These are phyloP conservation scores for Penicillium malachiteum DNA, from an alignment of 495 filamentous ascomycete species.

Conservation along the genomic window DNA sequence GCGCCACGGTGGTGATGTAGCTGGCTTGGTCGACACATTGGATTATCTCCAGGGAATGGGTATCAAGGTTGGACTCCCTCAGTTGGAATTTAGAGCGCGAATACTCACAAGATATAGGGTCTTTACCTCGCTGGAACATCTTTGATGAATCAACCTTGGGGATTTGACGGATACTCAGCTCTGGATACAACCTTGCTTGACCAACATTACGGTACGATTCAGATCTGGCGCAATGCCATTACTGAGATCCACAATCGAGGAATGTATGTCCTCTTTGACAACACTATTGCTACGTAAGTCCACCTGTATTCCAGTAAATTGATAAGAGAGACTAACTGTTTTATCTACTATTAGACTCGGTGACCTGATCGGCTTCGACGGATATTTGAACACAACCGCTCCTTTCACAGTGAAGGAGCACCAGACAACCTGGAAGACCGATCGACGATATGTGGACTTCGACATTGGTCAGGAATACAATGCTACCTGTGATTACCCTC, in stretches of 20 bases:
- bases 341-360: constrained; percentile 45
- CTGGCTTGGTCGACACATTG: constrained; percentile 61
- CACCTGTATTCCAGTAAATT: background rate
- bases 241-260: constrained; percentile 61
- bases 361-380: constrained; percentile 67
- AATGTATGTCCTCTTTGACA: constrained; percentile 73
- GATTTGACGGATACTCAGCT: constrained; percentile 63
- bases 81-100: background rate
- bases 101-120: constrained; percentile 33
- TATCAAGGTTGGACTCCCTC: constrained; percentile 53
- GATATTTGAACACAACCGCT: constrained; percentile 61
- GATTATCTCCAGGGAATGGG: constrained; percentile 76
- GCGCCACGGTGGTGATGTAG: constrained; percentile 69
- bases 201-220: constrained; percentile 63
- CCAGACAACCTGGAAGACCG: constrained; percentile 54
- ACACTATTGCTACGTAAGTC: constrained; percentile 67
- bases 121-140: constrained; percentile 69
- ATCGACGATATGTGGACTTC: constrained; percentile 63
- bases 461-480: constrained; percentile 55
- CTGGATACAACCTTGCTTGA: constrained; percentile 69
- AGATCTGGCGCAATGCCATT: constrained; percentile 62
- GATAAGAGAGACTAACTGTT: background rate
- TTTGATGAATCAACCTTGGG: constrained; percentile 71
- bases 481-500: constrained; percentile 58
- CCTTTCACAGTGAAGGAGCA: constrained; percentile 59